A percentile compares a stretch with the other conserved stretches of the same genome.
These are phyloP conservation scores for Lavandula angustifolia DNA, from an alignment of 257 asterid genomes.

Conservation along the genomic window DNA sequence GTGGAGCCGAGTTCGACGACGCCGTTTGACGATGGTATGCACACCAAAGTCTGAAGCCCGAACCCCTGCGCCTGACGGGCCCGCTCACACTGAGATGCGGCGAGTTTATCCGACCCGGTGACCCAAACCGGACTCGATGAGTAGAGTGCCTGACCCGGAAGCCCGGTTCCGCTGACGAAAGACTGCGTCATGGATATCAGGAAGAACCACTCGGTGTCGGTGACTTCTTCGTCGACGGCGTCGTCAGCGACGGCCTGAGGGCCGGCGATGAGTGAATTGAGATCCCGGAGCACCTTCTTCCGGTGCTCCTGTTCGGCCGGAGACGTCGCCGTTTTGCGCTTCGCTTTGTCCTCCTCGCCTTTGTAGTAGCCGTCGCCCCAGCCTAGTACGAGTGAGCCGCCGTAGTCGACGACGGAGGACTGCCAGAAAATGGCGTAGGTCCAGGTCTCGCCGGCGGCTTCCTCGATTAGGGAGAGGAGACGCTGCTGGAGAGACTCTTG, in stretches of 20 bases:
- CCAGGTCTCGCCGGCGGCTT: slow-evolving; percentile 71
- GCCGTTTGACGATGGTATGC: slow-evolving; percentile 69
- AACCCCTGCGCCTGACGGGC: slow-evolving; percentile 63
- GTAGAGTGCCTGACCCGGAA: slow-evolving; percentile 75
- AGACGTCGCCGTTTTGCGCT: slow-evolving; percentile 42
- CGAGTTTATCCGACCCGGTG: slow-evolving; percentile 57
- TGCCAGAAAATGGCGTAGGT: slow-evolving; percentile 91
- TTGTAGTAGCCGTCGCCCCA: slow-evolving; percentile 94
- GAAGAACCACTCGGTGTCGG: slow-evolving; percentile 94
- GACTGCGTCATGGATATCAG: slow-evolving; percentile 83
- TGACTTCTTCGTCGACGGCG: slow-evolving; percentile 83
- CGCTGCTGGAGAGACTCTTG: slow-evolving; percentile 73
- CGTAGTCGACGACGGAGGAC: slow-evolving; percentile 42
- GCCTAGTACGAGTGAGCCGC: slow-evolving; percentile 41
- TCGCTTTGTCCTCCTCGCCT: slow-evolving; percentile 69
- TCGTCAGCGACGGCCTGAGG: slow-evolving; percentile 45
- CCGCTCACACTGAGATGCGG: slow-evolving; percentile 56
- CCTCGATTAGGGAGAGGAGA: slow-evolving; percentile 63
- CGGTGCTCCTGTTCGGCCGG: slow-evolving; percentile 75
- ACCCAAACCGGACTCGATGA: slow-evolving; percentile 78
- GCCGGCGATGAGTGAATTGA: slow-evolving; percentile 72
- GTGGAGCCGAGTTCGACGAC: slow-evolving; percentile 90
- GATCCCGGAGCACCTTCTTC: slow-evolving; percentile 70
- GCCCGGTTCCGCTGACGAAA: slow-evolving; percentile 59
- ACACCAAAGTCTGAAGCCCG: slow-evolving; percentile 78